phyloP scores from a whole-genome alignment of 2,329 filamentous ascomycete genomes.

The Penicillium sp. region DNA sequence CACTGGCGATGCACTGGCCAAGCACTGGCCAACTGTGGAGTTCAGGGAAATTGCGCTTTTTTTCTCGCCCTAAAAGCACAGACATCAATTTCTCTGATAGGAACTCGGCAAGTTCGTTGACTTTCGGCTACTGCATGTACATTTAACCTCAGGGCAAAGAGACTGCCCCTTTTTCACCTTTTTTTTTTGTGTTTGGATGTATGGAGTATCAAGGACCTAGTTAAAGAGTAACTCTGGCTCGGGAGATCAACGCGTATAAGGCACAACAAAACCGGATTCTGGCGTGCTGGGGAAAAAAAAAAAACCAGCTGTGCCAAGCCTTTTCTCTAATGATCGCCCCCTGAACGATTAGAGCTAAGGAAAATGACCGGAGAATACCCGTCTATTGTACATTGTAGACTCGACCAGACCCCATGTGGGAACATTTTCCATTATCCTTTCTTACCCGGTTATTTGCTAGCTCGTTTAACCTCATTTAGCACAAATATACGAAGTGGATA shows the following conservation, averaged over 20 bases:
- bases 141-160: too few species aligned
- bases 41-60: constrained; percentile 11
- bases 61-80: constrained; percentile 13
- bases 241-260: background rate
- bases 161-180: background rate
- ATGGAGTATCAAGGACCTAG: background rate
- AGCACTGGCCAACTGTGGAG: constrained; percentile 22
- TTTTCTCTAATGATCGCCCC: background rate
- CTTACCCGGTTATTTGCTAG: background rate
- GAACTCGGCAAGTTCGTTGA: constrained; percentile 13
- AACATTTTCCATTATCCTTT: background rate
- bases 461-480: background rate
- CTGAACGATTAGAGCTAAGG: constrained; percentile 1
- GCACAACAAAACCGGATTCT: background rate
- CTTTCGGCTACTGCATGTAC: background rate
- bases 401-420: constrained; percentile 4
- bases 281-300: background rate
- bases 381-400: background rate
- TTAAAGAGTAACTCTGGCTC: background rate
- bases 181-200: background rate
- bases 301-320: background rate
- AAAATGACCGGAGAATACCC: constrained; percentile 5
- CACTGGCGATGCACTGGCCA: background rate
- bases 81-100: constrained; percentile 11
- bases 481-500: background rate